phyloP scores from a whole-genome alignment of 73 alveolate species.

The Tetrahymena malaccensis region DNA sequence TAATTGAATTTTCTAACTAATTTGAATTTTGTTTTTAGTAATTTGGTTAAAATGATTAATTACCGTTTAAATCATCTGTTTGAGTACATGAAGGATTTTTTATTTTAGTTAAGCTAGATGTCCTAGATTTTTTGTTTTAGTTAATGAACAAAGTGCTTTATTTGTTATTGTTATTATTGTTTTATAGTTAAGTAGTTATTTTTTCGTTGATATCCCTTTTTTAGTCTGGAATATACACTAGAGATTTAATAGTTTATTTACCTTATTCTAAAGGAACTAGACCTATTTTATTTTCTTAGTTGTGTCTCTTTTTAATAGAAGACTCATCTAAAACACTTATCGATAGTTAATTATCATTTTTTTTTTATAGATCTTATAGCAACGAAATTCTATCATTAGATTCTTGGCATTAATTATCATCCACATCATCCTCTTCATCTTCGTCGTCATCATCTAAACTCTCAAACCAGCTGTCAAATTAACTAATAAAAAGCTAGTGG shows the following conservation, averaged over 20 bases:
- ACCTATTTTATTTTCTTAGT: neutral
- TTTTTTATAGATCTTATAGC: neutral
- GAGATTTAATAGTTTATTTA: neutral
- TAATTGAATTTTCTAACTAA: neutral
- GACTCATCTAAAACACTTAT: neutral
- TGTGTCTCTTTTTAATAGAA: neutral
- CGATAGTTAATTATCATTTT: neutral
- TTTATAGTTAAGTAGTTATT: neutral
- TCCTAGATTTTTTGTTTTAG: neutral
- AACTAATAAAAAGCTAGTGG: neutral
- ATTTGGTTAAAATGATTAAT: neutral
- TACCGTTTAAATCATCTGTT: neutral
- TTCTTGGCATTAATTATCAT: neutral
- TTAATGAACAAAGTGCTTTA: neutral
- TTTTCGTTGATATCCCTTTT: neutral
- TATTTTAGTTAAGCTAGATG: neutral
- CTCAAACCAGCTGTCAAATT: neutral
- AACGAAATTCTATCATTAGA: neutral
- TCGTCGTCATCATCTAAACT: neutral
- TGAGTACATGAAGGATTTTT: neutral
- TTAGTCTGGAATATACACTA: neutral
- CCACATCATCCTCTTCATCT: neutral
- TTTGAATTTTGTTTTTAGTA: neutral
- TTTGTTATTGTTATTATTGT: neutral
- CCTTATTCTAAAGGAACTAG: neutral